Evolutionary conservation across 768 basidiomycete species (phyloP), one percentile per base, ranked within the genome.

Genomic region (Hypholoma sublateritium): DNA sequence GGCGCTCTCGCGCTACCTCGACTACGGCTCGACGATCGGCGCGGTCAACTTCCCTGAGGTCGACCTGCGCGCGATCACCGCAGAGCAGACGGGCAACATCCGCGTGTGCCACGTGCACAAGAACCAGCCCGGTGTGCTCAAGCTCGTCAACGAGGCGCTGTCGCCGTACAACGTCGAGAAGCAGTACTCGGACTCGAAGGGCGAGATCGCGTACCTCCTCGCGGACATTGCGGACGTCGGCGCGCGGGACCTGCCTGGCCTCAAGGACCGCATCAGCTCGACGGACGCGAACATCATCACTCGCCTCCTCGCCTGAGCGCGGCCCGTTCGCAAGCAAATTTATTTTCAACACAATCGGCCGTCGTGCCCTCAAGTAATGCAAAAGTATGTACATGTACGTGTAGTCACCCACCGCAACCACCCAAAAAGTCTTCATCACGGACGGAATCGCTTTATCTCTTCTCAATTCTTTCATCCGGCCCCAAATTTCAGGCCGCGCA

Each of bases 21-120:
- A 88, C 73, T 93, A 88, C 68, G 97, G 97, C 50, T 88, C 94
- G 22, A 91, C 93, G 3, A 59, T 93, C 55, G 94, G 95, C 46
- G 88, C 94, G 3, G 97, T 98, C 80, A 98, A 98, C 79, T 98
- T 99, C 86, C 96, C 97, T 48, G 96, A 98, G 76, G 95, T 99
- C 65, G 93, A 96, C 75, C 79, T 99, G 39, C 90, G 96, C 57
- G 87, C 93, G 51, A 96, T 98, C 70, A 85, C 88, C 9, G 83
- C 86, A 2, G 91, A 94, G 61, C 89, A 95, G 68, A 83, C 82
- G 49, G 81, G 81, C 60, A 81, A 89, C 67, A 84, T 98, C 62
- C 90, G 97, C 60, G 80, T 99, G 34, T 98, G 97, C 75, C 86
- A 98, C 72, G 90, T 97, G 48, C 97, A 99, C 82, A 86, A 80